phyloP scores from a whole-genome alignment of 176 grass and related monocot species.

The Eragrostis curvula region DNA sequence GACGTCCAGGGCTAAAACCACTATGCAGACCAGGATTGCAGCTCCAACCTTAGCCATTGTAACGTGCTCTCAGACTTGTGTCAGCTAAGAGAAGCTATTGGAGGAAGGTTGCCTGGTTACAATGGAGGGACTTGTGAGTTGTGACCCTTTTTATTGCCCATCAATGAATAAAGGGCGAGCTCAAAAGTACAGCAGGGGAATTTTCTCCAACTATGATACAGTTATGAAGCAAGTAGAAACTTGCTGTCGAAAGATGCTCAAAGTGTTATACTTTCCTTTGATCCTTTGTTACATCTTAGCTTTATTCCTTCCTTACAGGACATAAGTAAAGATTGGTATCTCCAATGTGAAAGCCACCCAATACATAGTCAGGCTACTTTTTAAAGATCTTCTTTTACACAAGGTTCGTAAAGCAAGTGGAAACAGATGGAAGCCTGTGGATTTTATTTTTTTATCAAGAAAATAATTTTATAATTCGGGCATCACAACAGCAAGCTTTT shows the following conservation, averaged over 20 bases:
- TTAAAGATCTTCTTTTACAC: conserved; percentile 52
- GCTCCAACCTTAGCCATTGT: conserved; percentile 51
- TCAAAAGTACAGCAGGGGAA: conserved; percentile 45
- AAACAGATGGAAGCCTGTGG: conserved; percentile 1
- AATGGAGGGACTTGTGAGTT: conserved; percentile 29
- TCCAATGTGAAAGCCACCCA: conserved; percentile 47
- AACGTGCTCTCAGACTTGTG: conserved; percentile 29
- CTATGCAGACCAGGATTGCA: conserved; percentile 66
- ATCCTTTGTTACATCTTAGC: conserved; percentile 47
- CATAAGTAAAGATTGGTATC: conserved; percentile 79
- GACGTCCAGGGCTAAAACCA: conserved; percentile 79
- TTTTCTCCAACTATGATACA: conserved; percentile 50
- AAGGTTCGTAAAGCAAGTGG: conserved; percentile 38
- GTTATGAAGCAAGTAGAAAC: conserved; percentile 43
- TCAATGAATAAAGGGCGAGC: conserved; percentile 38
- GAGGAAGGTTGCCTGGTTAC: conserved; percentile 44
- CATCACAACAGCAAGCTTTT: conserved; percentile 31
- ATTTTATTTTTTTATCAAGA: conserved; percentile 31
- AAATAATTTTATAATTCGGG: conserved; percentile 17
- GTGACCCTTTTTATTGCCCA: conserved; percentile 47
- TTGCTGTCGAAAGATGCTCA: conserved; percentile 82
- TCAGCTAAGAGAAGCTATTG: conserved; percentile 23
- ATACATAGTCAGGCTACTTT: conserved; percentile 48
- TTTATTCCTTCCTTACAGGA: conserved; percentile 75
- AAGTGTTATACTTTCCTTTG: conserved; percentile 62